A percentile compares a stretch with the other conserved stretches of the same genome.
Evolutionary conservation across 2,329 filamentous ascomycete species (phyloP).

Genomic region (Boeremia exigua): DNA sequence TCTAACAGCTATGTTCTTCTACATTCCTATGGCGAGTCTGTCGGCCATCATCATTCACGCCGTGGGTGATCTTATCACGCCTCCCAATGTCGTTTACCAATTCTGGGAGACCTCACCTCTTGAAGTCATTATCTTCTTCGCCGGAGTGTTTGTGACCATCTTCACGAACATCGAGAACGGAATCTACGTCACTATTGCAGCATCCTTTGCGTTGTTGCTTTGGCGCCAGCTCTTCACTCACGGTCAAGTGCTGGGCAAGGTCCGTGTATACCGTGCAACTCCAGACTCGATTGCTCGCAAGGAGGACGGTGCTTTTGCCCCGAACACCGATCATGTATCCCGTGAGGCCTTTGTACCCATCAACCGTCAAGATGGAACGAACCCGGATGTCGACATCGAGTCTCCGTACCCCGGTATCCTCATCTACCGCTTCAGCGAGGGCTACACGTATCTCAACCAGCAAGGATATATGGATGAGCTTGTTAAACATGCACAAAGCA

Average conservation of each 20-base stretch:
- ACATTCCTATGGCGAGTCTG: constrained; percentile 82
- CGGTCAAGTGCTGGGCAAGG: constrained; percentile 77
- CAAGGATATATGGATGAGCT: constrained; percentile 82
- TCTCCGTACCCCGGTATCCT: constrained; percentile 90
- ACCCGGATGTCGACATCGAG: constrained; percentile 79
- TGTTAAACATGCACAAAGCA: constrained; percentile 51
- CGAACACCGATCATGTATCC: constrained; percentile 11
- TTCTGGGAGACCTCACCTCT: constrained; percentile 94
- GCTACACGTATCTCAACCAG: constrained; percentile 95
- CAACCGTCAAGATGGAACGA: constrained; percentile 86
- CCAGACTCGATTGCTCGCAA: constrained; percentile 72
- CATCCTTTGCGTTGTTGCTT: constrained; percentile 78
- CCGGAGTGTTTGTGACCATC: constrained; percentile 83
- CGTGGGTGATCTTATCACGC: constrained; percentile 89
- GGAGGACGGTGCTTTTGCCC: constrained; percentile 21
- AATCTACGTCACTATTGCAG: constrained; percentile 82
- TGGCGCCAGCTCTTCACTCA: constrained; percentile 83
- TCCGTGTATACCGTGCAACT: constrained; percentile 83
- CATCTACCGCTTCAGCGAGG: constrained; percentile 94
- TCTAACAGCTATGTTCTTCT: constrained; percentile 88
- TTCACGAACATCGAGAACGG: constrained; percentile 90
- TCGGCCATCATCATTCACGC: constrained; percentile 95
- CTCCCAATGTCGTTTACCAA: constrained; percentile 89
- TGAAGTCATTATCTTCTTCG: constrained; percentile 91
- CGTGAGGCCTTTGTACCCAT: constrained; percentile 67